Percentiles rank a stretch among this genome's conserved stretches.
Evolutionary conservation across 1,284 basidiomycete species (phyloP).

Genomic region (Irpex sp.): DNA sequence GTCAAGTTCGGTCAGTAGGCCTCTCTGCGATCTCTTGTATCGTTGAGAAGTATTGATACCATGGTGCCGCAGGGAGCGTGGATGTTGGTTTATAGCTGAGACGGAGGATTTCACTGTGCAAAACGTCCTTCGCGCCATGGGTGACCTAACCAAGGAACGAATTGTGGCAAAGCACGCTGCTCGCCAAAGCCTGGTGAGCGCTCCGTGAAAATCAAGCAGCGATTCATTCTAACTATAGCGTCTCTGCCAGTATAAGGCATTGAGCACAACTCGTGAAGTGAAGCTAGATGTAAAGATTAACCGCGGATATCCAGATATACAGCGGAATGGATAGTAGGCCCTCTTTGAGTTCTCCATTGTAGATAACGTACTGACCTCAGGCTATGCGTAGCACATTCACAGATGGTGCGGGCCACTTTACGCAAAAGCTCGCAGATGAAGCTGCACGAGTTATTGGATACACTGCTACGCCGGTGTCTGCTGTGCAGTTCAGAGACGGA

Average conservation of each 20-base stretch:
- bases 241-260: not conserved
- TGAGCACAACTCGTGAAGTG: slow-evolving; percentile 8
- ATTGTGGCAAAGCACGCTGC: slow-evolving; percentile 14
- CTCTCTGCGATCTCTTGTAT: not conserved
- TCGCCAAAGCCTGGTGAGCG: slow-evolving; percentile 9
- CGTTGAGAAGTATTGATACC: not conserved
- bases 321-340: slow-evolving; percentile 9
- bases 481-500: slow-evolving; percentile 9
- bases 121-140: slow-evolving; percentile 6
- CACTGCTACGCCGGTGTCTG: slow-evolving; percentile 2
- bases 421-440: slow-evolving; percentile 2
- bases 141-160: slow-evolving; percentile 8
- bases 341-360: not conserved
- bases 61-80: slow-evolving; percentile 3
- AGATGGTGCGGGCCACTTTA: slow-evolving; percentile 10
- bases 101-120: slow-evolving; percentile 8
- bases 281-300: not conserved
- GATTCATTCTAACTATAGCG: not conserved
- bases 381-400: slow-evolving; percentile 7
- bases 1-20: slow-evolving; percentile 10
- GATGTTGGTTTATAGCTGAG: slow-evolving; percentile 12
- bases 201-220: not conserved
- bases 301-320: slow-evolving; percentile 1
- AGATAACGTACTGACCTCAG: not conserved
- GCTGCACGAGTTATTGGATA: slow-evolving; percentile 4